These are phyloP conservation scores for Penicillium ucsense DNA, from an alignment of 495 filamentous ascomycete species.

Conservation along the genomic window DNA sequence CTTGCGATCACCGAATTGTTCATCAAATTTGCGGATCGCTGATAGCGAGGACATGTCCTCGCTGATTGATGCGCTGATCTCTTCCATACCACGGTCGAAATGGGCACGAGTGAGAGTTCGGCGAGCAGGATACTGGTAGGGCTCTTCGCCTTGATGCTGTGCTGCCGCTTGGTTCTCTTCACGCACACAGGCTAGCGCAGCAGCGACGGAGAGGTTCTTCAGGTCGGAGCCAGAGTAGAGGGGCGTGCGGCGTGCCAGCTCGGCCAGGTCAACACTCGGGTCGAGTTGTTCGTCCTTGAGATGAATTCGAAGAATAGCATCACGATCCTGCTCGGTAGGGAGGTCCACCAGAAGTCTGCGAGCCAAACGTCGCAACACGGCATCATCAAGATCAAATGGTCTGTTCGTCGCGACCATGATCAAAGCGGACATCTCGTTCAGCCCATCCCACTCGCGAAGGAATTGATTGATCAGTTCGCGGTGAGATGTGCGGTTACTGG, in stretches of 20 bases:
- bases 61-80: slow-evolving; percentile 86
- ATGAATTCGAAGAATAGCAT: slow-evolving; percentile 75
- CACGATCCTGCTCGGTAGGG: slow-evolving; percentile 66
- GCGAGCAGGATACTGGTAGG: slow-evolving; percentile 54
- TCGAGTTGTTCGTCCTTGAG: slow-evolving; percentile 69
- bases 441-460: slow-evolving; percentile 94
- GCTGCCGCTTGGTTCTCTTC: slow-evolving; percentile 64
- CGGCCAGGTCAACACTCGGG: slow-evolving; percentile 54
- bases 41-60: slow-evolving; percentile 86
- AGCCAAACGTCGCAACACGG: slow-evolving; percentile 74
- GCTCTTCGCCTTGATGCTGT: slow-evolving; percentile 36
- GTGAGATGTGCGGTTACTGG: slow-evolving; percentile 51
- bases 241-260: slow-evolving; percentile 65
- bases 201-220: slow-evolving; percentile 87
- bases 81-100: slow-evolving; percentile 76
- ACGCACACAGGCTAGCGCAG: slow-evolving; percentile 78
- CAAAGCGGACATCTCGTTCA: slow-evolving; percentile 77
- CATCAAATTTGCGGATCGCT: slow-evolving; percentile 90
- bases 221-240: slow-evolving; percentile 96
- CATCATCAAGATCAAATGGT: slow-evolving; percentile 92
- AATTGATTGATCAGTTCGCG: slow-evolving; percentile 97
- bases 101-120: slow-evolving; percentile 57
- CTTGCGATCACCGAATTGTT: slow-evolving; percentile 87
- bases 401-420: slow-evolving; percentile 99
- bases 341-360: slow-evolving; percentile 80